Evolutionary conservation across 2,329 filamentous ascomycete species (phyloP).

Genomic region (Penicillium sp.): DNA sequence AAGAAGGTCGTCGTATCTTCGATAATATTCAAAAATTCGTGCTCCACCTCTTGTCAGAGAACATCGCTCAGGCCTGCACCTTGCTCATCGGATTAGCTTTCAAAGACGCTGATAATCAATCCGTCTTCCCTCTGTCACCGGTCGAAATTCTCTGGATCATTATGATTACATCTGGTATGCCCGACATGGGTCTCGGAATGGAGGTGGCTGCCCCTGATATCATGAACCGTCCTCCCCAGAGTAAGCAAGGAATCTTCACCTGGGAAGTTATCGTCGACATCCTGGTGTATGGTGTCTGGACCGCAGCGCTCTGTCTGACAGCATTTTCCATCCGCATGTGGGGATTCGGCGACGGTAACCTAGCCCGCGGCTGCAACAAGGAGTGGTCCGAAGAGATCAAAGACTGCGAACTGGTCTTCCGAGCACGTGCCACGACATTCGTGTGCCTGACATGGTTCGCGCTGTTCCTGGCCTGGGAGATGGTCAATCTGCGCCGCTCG

Average conservation of each 20-base stretch:
- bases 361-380: conserved; percentile 53
- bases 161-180: conserved; percentile 76
- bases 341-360: conserved; percentile 48
- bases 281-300: conserved; percentile 64
- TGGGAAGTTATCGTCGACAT: conserved; percentile 67
- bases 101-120: conserved; percentile 58
- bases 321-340: conserved; percentile 56
- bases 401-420: conserved; percentile 55
- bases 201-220: conserved; percentile 65
- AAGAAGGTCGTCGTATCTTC: conserved; percentile 72
- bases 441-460: conserved; percentile 66
- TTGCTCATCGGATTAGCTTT: conserved; percentile 71
- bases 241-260: conserved; percentile 61
- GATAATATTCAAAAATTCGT: conserved; percentile 83
- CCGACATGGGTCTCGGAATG: conserved; percentile 74
- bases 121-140: conserved; percentile 73
- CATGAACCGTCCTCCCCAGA: conserved; percentile 67
- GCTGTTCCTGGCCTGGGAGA: conserved; percentile 68
- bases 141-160: conserved; percentile 86
- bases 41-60: conserved; percentile 64
- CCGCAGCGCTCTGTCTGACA: conserved; percentile 57
- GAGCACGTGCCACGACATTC: conserved; percentile 61
- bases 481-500: conserved; percentile 59
- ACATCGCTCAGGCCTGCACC: conserved; percentile 71
- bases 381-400: conserved; percentile 35